phyloP scores from a whole-genome alignment of 805 yeast species.

The Hermanozyma aechmeae region DNA sequence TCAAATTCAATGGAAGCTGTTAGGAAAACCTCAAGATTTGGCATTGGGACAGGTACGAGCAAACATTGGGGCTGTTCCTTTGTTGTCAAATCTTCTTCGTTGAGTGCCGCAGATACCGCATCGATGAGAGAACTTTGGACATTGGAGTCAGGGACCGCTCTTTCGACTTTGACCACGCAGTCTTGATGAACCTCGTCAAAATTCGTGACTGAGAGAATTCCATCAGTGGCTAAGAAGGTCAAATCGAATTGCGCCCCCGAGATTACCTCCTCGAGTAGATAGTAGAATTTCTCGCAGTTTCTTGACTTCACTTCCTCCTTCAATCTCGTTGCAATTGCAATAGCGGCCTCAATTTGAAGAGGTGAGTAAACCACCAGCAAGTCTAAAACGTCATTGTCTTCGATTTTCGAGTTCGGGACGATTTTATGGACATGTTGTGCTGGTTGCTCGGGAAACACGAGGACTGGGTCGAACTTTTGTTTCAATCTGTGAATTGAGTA shows the following conservation, averaged over 20 bases:
- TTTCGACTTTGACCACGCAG: constrained; percentile 1
- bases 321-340: constrained; percentile 5
- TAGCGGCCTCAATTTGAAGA: constrained; percentile 35
- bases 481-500: constrained; percentile 14
- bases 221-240: too few species aligned
- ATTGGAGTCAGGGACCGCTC: not conserved
- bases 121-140: too few species aligned
- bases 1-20: constrained; percentile 39
- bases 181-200: not conserved
- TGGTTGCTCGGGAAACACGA: constrained; percentile 67
- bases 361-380: constrained; percentile 38
- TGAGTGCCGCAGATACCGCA: not conserved
- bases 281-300: constrained; percentile 10
- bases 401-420: constrained; percentile 13
- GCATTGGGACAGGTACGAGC: constrained; percentile 51
- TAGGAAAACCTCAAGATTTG: constrained; percentile 52
- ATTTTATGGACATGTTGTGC: constrained; percentile 52
- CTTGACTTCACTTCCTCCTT: constrained; percentile 1
- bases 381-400: constrained; percentile 26
- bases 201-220: too few species aligned
- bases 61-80: constrained; percentile 11
- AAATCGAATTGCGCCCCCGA: not conserved
- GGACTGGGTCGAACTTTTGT: constrained; percentile 13
- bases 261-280: constrained; percentile 6
- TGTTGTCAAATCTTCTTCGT: not conserved